Evolutionary conservation across 352 stramenopile genomes (phyloP).

Genomic region (Globisporangium camurandrum): DNA sequence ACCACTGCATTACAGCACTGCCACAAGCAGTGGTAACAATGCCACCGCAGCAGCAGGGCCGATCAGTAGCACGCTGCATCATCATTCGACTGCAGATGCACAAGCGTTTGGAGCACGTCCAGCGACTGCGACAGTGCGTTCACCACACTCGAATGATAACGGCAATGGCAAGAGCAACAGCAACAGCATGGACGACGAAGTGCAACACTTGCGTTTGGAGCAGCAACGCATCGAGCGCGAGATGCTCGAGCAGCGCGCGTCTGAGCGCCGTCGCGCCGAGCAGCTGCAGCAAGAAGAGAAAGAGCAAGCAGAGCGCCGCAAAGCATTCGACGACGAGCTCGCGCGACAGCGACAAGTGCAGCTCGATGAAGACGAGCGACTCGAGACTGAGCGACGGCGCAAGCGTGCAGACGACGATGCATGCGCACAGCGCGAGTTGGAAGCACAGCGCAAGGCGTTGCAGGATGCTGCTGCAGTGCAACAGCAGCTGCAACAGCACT

Average conservation of each 20-base stretch:
- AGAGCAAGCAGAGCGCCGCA: constrained; percentile 25
- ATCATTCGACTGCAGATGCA: too few species aligned
- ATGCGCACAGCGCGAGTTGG: constrained; percentile 23
- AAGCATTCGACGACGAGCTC: constrained; percentile 40
- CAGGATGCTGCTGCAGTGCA: constrained; percentile 26
- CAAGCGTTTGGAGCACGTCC: too few species aligned
- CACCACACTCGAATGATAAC: background rate
- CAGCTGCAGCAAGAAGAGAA: constrained; percentile 29
- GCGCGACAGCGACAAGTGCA: constrained; percentile 21
- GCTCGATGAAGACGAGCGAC: constrained; percentile 29
- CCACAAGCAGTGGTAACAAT: too few species aligned
- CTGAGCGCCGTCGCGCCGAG: constrained; percentile 29
- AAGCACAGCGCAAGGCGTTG: constrained; percentile 22
- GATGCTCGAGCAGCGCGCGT: constrained; percentile 40
- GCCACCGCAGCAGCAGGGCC: too few species aligned
- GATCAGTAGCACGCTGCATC: too few species aligned
- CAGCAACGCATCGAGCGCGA: constrained; percentile 36
- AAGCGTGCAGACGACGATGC: constrained; percentile 25
- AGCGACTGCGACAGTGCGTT: background rate
- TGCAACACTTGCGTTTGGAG: constrained; percentile 12
- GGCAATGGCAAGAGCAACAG: too few species aligned
- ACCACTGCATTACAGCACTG: too few species aligned
- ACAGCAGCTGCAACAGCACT: constrained; percentile 7
- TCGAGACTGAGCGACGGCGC: constrained; percentile 17
- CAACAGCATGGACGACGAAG: too few species aligned